A percentile compares a stretch with the other conserved stretches of the same genome.
phyloP scores from a whole-genome alignment of 441 rosid species.

The Flueggea neowawraea region DNA sequence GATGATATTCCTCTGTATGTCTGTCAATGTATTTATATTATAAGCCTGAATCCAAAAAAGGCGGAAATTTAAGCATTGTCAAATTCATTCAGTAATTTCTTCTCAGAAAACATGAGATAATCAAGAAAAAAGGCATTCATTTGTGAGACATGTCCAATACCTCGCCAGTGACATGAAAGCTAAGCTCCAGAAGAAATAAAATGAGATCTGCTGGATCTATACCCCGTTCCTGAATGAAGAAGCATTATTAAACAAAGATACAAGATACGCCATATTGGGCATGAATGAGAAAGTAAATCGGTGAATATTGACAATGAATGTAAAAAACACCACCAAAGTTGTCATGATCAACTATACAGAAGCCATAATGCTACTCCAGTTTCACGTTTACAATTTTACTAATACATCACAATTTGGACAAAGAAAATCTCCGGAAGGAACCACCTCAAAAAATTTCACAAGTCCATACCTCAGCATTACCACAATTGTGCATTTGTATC shows the following conservation, averaged over 20 bases:
- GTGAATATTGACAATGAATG: no score
- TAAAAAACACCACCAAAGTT: no score
- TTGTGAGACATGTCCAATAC: constrained; percentile 30
- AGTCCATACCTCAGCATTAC: constrained; percentile 85
- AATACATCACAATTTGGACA: not conserved
- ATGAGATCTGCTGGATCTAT: constrained; percentile 83
- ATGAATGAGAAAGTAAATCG: no score
- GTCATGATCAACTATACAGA: no score
- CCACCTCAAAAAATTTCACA: constrained; percentile 16
- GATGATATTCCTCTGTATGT: no score
- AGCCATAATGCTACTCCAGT: not conserved
- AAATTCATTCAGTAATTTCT: no score
- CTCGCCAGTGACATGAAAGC: constrained; percentile 93
- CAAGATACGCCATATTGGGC: not conserved
- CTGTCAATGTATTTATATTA: no score
- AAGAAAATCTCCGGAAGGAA: not conserved
- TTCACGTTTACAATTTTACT: not conserved
- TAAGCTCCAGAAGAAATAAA: constrained; percentile 93
- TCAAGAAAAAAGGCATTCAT: not conserved
- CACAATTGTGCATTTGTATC: constrained; percentile 97
- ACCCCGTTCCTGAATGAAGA: constrained; percentile 78
- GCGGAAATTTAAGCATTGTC: no score
- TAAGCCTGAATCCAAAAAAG: no score
- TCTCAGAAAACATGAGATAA: constrained; percentile 9
- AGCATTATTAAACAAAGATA: constrained; percentile 7